Conservation (phyloP, 371 early-diverging fungal species). For the Lichtheimia hyalospora region DNA sequence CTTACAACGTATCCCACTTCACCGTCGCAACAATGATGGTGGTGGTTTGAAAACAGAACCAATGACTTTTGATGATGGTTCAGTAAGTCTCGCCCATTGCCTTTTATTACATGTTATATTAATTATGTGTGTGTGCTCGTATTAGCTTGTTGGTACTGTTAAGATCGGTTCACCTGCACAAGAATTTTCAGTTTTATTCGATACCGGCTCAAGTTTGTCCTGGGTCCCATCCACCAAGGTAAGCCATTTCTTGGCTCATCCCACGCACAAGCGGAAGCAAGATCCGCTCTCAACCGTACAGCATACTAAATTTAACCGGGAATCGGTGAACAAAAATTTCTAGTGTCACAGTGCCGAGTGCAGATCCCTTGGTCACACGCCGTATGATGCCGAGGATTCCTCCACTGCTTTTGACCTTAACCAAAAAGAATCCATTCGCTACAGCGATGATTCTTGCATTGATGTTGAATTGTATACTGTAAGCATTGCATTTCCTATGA, state of each 20-base stretch:
- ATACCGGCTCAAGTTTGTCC: slow-evolving; percentile 39
- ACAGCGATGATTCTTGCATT: slow-evolving; percentile 40
- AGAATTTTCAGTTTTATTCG: slow-evolving; percentile 39
- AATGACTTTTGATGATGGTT: slow-evolving; percentile 37
- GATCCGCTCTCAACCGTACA: neutral
- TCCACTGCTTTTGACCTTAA: slow-evolving; percentile 36
- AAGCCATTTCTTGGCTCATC: slow-evolving; percentile 10
- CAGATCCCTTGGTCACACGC: slow-evolving; percentile 19
- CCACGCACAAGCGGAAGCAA: neutral
- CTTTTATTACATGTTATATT: neutral
- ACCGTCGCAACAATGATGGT: slow-evolving; percentile 11
- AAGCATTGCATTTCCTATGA: slow-evolving; percentile 5
- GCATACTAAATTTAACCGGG: neutral
- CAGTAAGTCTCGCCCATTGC: slow-evolving; percentile 26
- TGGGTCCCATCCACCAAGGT: slow-evolving; percentile 48
- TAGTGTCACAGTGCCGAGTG: slow-evolving; percentile 43
- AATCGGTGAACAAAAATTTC: neutral
- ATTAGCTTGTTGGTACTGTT: slow-evolving; percentile 19
- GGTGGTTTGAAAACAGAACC: slow-evolving; percentile 27
- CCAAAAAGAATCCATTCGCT: slow-evolving; percentile 36
- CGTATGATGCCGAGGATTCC: slow-evolving; percentile 34
- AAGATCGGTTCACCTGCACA: slow-evolving; percentile 43
- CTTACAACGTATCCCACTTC: slow-evolving; percentile 13
- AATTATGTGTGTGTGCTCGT: neutral
- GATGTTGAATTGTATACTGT: slow-evolving; percentile 42